Evolutionary conservation across 768 basidiomycete genomes (phyloP), one percentile per base, ranked within the genome.

Genomic region (Boletus subparvulus): DNA sequence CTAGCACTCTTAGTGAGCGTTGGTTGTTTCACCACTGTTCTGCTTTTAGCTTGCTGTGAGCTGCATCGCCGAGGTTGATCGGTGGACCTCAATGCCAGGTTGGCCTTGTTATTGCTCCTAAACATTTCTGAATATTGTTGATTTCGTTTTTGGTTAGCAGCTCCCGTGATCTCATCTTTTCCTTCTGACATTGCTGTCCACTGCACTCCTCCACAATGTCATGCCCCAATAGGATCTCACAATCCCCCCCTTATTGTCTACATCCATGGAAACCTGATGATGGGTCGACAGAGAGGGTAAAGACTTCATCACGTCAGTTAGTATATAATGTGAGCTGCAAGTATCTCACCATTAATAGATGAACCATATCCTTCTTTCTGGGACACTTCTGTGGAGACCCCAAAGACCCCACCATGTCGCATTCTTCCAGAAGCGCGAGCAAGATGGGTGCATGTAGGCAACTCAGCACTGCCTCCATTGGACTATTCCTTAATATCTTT

Each of bases 41-140:
- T 4, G 72, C 73, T 35, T 68, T 73, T 4, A 74, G 60, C 47
- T 73, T 76, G 2, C 73, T 66, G 19, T 41, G 64, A 64, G 8
- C 70, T 60, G 67, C 58, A 60, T 47, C 62, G 51, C 26, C 60
- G 19, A 26, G 68, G 67, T 36, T 67, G 61, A 7, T 50, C 21
- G 17, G 56, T 37, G 40, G 68, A 40, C 68, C 70, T 65, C 19
- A 46, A 61, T 21, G 70, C 70, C 16, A 74, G 24, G 36, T 19
- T 11, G 24, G 47, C 6, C 36, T 19, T 10, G 12, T 37, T 6
- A 49, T 49, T 7, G 6, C n/a, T 11, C 11, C 3, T 2, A 37
- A 8, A 26, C 30, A 32, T 8, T 32, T 5, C 13, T 49, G 16
- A 12, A 52, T 45, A 17, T 45, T 2, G 26, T 45, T 12, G 19